Evolutionary conservation across 306 rosid species (phyloP).

Genomic region (Cucumis sativus): DNA sequence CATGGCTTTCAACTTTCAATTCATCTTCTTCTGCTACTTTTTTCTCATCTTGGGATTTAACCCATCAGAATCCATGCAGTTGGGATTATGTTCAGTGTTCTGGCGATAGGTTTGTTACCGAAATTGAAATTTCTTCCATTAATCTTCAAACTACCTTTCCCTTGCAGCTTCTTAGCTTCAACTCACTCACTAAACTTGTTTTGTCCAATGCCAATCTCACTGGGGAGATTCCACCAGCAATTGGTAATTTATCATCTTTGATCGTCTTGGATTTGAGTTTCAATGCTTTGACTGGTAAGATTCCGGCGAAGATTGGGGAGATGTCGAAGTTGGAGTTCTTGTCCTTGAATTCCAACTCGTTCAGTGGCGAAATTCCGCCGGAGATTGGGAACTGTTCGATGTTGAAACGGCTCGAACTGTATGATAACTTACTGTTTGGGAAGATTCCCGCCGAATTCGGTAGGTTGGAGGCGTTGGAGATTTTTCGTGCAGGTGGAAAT

Average conservation of each 20-base stretch:
- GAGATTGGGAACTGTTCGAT: slow-evolving; percentile 68
- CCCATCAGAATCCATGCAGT: slow-evolving; percentile 56
- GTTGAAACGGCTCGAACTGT: slow-evolving; percentile 55
- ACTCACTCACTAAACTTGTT: slow-evolving; percentile 45
- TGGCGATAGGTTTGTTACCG: slow-evolving; percentile 39
- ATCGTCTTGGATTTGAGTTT: slow-evolving; percentile 64
- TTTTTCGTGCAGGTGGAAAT: slow-evolving; percentile 76
- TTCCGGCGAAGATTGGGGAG: slow-evolving; percentile 55
- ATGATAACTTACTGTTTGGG: slow-evolving; percentile 71
- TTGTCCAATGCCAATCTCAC: slow-evolving; percentile 76
- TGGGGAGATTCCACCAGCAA: slow-evolving; percentile 46
- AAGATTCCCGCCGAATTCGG: slow-evolving; percentile 67
- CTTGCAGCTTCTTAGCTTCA: slow-evolving; percentile 43
- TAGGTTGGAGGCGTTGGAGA: slow-evolving; percentile 35
- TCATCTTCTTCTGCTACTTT: slow-evolving; percentile 42
- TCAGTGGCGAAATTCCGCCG: slow-evolving; percentile 49
- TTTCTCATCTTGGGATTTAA: slow-evolving; percentile 78
- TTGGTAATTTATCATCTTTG: slow-evolving; percentile 69
- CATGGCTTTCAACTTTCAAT: slow-evolving; percentile 80
- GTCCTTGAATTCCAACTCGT: slow-evolving; percentile 56
- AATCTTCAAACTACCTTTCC: slow-evolving; percentile 55
- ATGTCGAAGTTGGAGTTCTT: slow-evolving; percentile 36
- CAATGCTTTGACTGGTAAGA: slow-evolving; percentile 65
- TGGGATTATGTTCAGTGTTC: slow-evolving; percentile 82
- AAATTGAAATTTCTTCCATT: slow-evolving; percentile 46